These are phyloP conservation scores for Colletotrichum scovillei DNA, from an alignment of 2,329 filamentous ascomycete species.

Conservation along the genomic window DNA sequence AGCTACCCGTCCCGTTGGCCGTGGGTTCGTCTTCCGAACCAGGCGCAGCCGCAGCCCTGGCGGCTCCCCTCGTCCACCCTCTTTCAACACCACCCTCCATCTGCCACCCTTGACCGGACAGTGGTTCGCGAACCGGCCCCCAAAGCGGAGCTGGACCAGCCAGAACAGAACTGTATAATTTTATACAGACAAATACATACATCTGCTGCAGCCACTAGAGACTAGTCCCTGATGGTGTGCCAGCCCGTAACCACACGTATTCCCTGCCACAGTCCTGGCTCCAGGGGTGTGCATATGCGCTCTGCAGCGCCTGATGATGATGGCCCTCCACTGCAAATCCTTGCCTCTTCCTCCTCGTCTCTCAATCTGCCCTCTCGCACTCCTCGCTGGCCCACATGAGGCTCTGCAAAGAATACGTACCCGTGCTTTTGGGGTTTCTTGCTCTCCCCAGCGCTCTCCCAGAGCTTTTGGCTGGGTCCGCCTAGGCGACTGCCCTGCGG, in stretches of 20 bases:
- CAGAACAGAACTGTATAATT: slow-evolving; percentile 12
- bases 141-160: not conserved
- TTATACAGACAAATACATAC: not conserved
- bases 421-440: slow-evolving; percentile 3
- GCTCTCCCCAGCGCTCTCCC: not conserved
- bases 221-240: slow-evolving; percentile 16
- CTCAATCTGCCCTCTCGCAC: slow-evolving; percentile 4
- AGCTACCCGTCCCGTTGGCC: not conserved
- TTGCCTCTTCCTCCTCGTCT: slow-evolving; percentile 27
- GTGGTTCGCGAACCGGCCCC: slow-evolving; percentile 9
- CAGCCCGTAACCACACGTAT: slow-evolving; percentile 8
- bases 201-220: slow-evolving; percentile 19
- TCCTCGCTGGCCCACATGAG: not conserved
- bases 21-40: slow-evolving; percentile 8
- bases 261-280: slow-evolving; percentile 13
- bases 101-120: not conserved
- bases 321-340: slow-evolving; percentile 14
- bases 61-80: slow-evolving; percentile 22
- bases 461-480: not conserved
- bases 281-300: slow-evolving; percentile 25
- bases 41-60: slow-evolving; percentile 18
- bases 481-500: slow-evolving; percentile 20
- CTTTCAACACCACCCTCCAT: slow-evolving; percentile 9
- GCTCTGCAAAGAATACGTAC: slow-evolving; percentile 29
- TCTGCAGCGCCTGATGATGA: slow-evolving; percentile 22